Evolutionary conservation across 1,139 yeast species (phyloP).

Genomic region (Suhomyces coccinellae): DNA sequence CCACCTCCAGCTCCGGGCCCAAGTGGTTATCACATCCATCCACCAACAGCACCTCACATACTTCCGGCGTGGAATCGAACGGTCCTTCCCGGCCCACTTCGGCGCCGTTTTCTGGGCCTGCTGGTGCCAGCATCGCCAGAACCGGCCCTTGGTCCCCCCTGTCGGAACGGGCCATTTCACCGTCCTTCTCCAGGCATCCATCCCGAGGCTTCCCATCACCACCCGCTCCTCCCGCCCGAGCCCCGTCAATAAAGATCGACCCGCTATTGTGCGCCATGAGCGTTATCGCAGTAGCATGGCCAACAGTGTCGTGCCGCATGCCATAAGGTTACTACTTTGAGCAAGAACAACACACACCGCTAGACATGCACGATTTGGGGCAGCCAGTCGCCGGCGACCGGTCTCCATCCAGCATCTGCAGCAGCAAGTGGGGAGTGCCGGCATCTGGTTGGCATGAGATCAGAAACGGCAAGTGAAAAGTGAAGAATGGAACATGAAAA

Average conservation of each 20-base stretch:
- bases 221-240: constrained; percentile 1
- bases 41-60: neutral
- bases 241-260: constrained; percentile 1
- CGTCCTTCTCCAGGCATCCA: neutral
- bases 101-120: neutral
- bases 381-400: neutral
- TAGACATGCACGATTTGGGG: neutral
- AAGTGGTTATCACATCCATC: neutral
- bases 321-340: neutral
- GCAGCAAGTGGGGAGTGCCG: too few relatives aligned
- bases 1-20: neutral
- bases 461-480: too few relatives aligned
- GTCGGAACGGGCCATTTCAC: too few relatives aligned
- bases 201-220: neutral
- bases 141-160: too few relatives aligned
- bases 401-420: neutral
- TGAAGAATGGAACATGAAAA: too few relatives aligned
- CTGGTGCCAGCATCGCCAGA: too few relatives aligned
- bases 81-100: neutral
- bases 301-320: constrained; percentile 2
- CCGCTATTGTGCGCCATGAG: constrained; percentile 1
- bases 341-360: constrained; percentile 1
- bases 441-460: too few relatives aligned
- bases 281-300: constrained; percentile 2
- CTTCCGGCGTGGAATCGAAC: neutral